Evolutionary conservation across 768 basidiomycete species (phyloP).

Genomic region (Krasilnikovozyma curviuscula): DNA sequence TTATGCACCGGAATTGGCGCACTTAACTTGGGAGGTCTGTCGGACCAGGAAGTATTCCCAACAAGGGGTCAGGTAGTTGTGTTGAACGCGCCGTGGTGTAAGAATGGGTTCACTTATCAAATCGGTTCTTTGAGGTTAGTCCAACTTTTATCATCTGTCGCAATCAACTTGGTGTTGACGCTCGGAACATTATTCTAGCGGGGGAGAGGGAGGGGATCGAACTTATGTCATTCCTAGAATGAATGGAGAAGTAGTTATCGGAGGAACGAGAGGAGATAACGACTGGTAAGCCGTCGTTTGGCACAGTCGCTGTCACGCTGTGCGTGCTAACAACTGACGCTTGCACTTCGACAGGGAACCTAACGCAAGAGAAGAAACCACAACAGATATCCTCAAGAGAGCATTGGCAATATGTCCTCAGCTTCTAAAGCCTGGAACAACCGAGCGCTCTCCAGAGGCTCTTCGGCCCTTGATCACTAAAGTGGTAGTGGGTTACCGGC

Average conservation of each 20-base stretch:
- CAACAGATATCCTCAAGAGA: background rate
- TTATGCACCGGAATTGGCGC: constrained; percentile 25
- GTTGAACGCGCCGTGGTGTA: background rate
- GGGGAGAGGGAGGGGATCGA: background rate
- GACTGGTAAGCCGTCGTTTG: background rate
- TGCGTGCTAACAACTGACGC: background rate
- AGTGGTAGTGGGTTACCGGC: background rate
- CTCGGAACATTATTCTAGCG: too few species aligned
- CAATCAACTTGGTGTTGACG: too few species aligned
- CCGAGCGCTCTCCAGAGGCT: too few species aligned
- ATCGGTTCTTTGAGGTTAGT: background rate
- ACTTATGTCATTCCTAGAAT: background rate
- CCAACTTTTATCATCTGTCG: too few species aligned
- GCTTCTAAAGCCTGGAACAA: background rate
- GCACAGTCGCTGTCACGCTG: background rate
- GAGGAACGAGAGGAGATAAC: background rate
- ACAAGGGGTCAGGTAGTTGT: background rate
- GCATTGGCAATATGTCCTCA: background rate
- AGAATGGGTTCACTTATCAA: background rate
- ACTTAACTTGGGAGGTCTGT: background rate
- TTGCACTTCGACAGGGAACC: background rate
- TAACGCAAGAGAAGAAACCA: background rate
- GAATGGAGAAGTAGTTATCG: background rate
- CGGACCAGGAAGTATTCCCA: background rate
- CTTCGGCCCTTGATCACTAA: too few species aligned